Evolutionary conservation across 2,329 filamentous ascomycete species (phyloP), one percentile per base, ranked within the genome.

Genomic region (Paecilomyces sp.): DNA sequence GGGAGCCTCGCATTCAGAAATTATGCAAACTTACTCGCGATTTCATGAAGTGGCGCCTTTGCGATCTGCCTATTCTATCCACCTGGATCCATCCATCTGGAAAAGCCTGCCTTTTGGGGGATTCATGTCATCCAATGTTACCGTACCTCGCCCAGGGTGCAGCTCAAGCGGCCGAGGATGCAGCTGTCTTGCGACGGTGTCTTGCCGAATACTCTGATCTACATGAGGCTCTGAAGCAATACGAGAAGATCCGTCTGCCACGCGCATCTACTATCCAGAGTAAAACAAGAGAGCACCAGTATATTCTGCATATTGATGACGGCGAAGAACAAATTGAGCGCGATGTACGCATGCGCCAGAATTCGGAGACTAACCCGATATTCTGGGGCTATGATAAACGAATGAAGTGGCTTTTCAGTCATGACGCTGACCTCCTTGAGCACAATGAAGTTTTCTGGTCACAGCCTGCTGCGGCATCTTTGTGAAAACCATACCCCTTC

Each of bases 101-200:
- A 34, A 76, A 75, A 54, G 82, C 83, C 2, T 82, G 80, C 2
- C 77, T 89, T 13, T 70, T 87, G 9, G 87, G 86, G 54, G 86
- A 89, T 66, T 82, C 85, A 2, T 88, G 85, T 70, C 86, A 89
- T 67, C 85, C 86, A 1, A 89, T 85, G 22, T 81, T 89, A 55
- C 87, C 86, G 1, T 86, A 89, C 66, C 78, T 88, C 3, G 85
- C 82, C 53, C 85, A 89, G 72, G 87, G 87, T 41, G 86, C 87
- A 11, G 85, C 86, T 8, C 86, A 87, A 77, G 85, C 86, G 8
- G 85, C 88, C 55, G 87, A 89, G 70, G 87, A 89, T 65, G 86
- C 83, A 1, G 85, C 83, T 3, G 82, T 85, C 1, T 71, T 88
- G 18, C 83, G 81, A 53, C 82, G 83, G 63, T 79, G 80, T 2